A percentile compares a stretch with the other conserved stretches of the same genome.
Conservation (phyloP, 2,329 filamentous ascomycete genomes). For the Talaromyces atroroseus region DNA sequence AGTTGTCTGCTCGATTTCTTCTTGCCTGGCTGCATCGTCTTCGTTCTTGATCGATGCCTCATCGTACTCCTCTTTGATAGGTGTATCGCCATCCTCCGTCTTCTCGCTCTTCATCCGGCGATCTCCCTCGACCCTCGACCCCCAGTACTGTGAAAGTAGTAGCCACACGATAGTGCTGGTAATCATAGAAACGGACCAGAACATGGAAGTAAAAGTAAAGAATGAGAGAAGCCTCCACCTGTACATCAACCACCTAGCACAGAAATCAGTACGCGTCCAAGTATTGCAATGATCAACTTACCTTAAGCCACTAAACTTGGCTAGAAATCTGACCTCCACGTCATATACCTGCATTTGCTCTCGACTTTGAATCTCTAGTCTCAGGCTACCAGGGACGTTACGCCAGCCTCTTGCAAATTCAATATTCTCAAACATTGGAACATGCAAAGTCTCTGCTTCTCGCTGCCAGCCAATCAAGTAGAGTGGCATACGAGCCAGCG, state of each 20-base stretch:
- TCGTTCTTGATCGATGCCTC: constrained; percentile 25
- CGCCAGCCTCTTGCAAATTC: constrained; percentile 55
- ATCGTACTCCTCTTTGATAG: constrained; percentile 9
- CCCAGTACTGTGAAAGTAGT: constrained; percentile 43
- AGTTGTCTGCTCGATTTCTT: constrained; percentile 22
- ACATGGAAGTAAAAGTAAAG: constrained; percentile 60
- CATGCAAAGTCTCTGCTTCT: constrained; percentile 58
- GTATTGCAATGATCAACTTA: constrained; percentile 25
- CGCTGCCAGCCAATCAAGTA: constrained; percentile 62
- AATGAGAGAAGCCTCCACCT: constrained; percentile 69
- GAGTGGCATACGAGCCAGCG: constrained; percentile 60
- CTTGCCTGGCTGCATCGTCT: constrained; percentile 23
- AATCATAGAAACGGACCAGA: constrained; percentile 71
- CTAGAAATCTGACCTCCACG: constrained; percentile 62
- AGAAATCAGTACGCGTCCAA: background rate
- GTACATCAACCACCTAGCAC: constrained; percentile 71
- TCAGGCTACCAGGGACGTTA: constrained; percentile 49
- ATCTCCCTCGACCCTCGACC: constrained; percentile 19
- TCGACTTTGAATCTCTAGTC: constrained; percentile 65
- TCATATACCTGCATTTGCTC: constrained; percentile 71
- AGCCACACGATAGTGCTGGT: constrained; percentile 64
- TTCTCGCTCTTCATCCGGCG: constrained; percentile 20
- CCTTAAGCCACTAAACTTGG: constrained; percentile 67
- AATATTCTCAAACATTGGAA: constrained; percentile 69
- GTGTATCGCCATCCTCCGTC: background rate